Base-by-base conservation (phyloP, 768 basidiomycete species). In the Terana coerulea region DNA sequence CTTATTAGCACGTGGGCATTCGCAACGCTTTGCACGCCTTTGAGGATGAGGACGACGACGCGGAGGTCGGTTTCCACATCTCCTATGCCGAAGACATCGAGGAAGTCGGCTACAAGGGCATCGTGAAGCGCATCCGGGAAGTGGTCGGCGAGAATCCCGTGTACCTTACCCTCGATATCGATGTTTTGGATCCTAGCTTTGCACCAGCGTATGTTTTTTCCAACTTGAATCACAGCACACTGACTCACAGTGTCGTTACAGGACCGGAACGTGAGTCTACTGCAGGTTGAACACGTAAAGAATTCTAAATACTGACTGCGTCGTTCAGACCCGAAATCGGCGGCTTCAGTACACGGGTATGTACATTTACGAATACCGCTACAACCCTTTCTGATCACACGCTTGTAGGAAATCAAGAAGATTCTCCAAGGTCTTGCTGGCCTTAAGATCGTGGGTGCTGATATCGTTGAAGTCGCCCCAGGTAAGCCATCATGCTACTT, bases 371-470 rank as follows among this genome's bases (percentile, higher is more conserved):
- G 14, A 10, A 29, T 28, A 43, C 30, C 9, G 8, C 12, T 12
- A 40, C 15, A 36, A 3, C n/a, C n/a, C 35, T 37, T 15, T 8
- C 47, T 3, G 7, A 5, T 5, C 10, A n/a, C 24, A 19, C 19
- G 31, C 25, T 12, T 9, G 35, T 37, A 60, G 61, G 66, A 69
- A 47, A 63, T 71, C 48, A 67, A 68, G 60, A 66, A 68, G 53
- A 71, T 71, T 49, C 60, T 71, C 11, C 63, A 67, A 37, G 67
- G 67, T 12, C 57, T 69, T 5, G 51, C 62, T 1, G 69, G 64
- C 43, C 65, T 71, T 43, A 69, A 69, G 58, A 64, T 69, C 44
- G 67, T 71, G 21, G 69, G 69, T 28, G 68, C 66, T 5, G 69
- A 71, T 52, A 63, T 65, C 29, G 64, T 58, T 12, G 57, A 58